A percentile compares a stretch with the other conserved stretches of the same genome.
phyloP scores from a whole-genome alignment of 1,284 basidiomycete species.

The Apiotrichum siamense region DNA sequence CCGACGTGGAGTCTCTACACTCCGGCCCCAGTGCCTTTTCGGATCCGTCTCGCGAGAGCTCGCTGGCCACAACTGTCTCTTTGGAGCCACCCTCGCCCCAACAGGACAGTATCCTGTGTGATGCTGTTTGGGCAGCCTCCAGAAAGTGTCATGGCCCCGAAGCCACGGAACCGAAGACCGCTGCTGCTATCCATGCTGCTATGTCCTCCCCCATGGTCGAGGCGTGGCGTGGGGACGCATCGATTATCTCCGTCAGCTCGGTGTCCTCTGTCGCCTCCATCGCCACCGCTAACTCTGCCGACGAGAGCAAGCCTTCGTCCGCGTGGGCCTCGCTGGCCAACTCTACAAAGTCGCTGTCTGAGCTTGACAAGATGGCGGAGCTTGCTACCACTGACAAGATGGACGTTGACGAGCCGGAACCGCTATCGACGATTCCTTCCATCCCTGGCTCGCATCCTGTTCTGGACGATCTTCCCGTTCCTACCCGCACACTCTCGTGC shows the following conservation, averaged over 20 bases:
- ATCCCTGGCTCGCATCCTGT: conserved; percentile 11
- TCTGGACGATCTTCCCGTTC: conserved; percentile 1
- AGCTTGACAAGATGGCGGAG: conserved; percentile 28
- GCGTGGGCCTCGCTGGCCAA: conserved; percentile 13
- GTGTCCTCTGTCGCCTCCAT: conserved; percentile 12
- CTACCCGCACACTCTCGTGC: conserved; percentile 31
- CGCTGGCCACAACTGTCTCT: conserved; percentile 17
- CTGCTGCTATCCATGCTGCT: conserved; percentile 29
- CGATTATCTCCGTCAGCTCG: conserved; percentile 14
- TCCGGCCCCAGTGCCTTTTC: conserved; percentile 21
- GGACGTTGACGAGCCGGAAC: conserved; percentile 27
- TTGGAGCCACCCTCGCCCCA: background rate
- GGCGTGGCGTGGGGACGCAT: conserved; percentile 15
- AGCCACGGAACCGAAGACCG: conserved; percentile 20
- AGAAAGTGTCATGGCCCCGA: background rate
- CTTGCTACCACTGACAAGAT: conserved; percentile 28
- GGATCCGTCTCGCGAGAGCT: conserved; percentile 18
- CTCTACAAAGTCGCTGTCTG: conserved; percentile 19
- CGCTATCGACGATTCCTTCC: conserved; percentile 11
- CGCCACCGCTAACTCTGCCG: conserved; percentile 8
- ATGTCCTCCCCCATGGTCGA: conserved; percentile 34
- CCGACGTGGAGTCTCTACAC: conserved; percentile 12
- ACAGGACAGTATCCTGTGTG: conserved; percentile 8
- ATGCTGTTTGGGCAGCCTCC: conserved; percentile 14
- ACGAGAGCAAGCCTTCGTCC: conserved; percentile 16